Evolutionary conservation across 352 stramenopile species (phyloP), one percentile per base, ranked within the genome.

Genomic region (Globisporangium canariense): DNA sequence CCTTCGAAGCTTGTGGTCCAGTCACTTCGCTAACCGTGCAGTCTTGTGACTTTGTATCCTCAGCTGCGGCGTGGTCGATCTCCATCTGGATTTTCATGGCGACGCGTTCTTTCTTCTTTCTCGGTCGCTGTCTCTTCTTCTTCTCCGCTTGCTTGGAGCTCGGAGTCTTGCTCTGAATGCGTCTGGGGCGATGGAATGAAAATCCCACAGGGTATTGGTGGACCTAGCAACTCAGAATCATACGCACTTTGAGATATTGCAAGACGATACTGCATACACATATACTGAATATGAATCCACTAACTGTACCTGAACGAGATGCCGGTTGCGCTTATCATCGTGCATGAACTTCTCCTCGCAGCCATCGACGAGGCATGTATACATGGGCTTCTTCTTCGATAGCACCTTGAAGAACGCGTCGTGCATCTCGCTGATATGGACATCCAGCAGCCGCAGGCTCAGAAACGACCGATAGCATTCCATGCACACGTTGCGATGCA

Each of bases 331-430:
- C 66, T 88, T 88, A 60, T 84, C 73, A 50, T 84, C 74, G 58
- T 83, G 70, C 51, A 62, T 74, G 58, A 83, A 88, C 14, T 61
- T 67, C 16, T 79, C 61, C 8, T 40, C 49, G 51, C 79, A 88
- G 25, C 79, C 79, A 56, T 85, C 77, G 34, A 85, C 79, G 14
- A 88, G 65, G 47, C 79, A 88, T 28, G 66, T 58, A 46, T 82
- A 86, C 77, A 86, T 86, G 30, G 77, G 75, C 60, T 86, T 77
- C 30, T 79, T 79, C 68, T 83, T 84, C 22, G 77, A 78, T 38
- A 88, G 54, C 45, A 88, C 70, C 54, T 78, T 77, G 70, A 88
- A 88, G 57, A 81, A 88, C 53, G 79, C 75, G 62, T 88, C 79
- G 58, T 88, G 79, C 47, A 65, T 84, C 69, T 88, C 79, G 68